These are phyloP conservation scores for Emergomyces orientalis DNA, from an alignment of 2,329 filamentous ascomycete species.

Conservation along the genomic window DNA sequence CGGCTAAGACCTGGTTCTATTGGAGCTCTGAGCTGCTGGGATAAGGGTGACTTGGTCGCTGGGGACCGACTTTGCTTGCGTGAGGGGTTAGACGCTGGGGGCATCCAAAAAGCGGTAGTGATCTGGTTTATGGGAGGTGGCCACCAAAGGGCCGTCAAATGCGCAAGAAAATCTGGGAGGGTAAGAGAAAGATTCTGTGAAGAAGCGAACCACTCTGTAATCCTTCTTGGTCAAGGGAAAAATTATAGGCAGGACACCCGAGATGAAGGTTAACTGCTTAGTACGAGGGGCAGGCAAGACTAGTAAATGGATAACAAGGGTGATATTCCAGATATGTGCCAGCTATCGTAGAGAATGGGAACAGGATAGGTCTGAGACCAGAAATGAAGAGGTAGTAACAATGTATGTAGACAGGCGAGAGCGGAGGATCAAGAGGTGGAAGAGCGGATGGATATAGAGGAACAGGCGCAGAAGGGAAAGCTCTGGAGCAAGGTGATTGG, in stretches of 20 bases:
- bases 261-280: neutral
- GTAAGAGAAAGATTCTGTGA: neutral
- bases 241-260: neutral
- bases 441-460: neutral
- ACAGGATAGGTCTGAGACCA: neutral
- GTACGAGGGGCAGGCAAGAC: neutral
- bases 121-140: conserved; percentile 13
- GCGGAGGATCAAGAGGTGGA: neutral
- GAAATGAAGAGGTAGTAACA: neutral
- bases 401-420: neutral
- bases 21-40: conserved; percentile 20
- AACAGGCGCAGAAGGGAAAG: neutral
- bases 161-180: neutral
- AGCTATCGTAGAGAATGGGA: neutral
- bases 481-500: neutral
- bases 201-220: neutral
- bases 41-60: conserved; percentile 24
- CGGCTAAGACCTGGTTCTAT: conserved; percentile 27
- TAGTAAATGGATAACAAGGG: neutral
- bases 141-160: conserved; percentile 24
- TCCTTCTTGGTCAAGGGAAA: neutral
- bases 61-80: conserved; percentile 30
- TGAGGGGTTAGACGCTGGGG: conserved; percentile 33
- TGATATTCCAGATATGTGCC: conserved; percentile 3
- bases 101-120: conserved; percentile 31